These are phyloP conservation scores for Tolypocladium paradoxum DNA, from an alignment of 2,329 filamentous ascomycete species.

Conservation along the genomic window DNA sequence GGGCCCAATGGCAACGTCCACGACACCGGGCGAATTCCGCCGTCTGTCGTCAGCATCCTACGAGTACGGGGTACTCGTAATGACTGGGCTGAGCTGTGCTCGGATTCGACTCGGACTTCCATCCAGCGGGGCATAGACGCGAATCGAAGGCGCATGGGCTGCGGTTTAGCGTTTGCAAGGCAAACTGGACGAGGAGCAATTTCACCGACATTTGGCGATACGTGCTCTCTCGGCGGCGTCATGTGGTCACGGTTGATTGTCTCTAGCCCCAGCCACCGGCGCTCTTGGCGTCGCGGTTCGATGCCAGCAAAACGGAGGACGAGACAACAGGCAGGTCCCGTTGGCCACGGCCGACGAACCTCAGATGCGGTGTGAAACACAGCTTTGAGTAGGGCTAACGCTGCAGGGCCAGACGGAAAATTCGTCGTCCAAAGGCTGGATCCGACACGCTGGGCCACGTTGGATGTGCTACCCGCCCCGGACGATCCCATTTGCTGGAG, in stretches of 20 bases:
- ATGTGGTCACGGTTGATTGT: neutral
- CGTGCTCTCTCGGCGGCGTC: neutral
- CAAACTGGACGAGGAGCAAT: neutral
- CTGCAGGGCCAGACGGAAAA: neutral
- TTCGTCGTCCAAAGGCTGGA: neutral
- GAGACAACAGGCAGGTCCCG: neutral
- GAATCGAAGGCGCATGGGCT: neutral
- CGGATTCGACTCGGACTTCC: neutral
- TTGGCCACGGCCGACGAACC: neutral
- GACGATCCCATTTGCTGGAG: constrained; percentile 4
- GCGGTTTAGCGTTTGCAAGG: neutral
- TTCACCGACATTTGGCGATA: neutral
- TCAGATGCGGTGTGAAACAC: neutral
- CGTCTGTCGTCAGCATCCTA: neutral
- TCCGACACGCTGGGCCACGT: constrained; percentile 6
- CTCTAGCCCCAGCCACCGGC: neutral
- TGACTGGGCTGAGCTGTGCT: neutral
- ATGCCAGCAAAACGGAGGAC: neutral
- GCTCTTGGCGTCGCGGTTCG: neutral
- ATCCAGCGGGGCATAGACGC: neutral
- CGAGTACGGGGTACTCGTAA: too few relatives aligned
- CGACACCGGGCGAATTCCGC: neutral
- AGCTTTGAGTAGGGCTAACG: neutral
- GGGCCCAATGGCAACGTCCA: neutral
- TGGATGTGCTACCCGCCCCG: neutral